Base-by-base conservation (phyloP, 2,329 filamentous ascomycete species). In the Aspergillus ibericus region DNA sequence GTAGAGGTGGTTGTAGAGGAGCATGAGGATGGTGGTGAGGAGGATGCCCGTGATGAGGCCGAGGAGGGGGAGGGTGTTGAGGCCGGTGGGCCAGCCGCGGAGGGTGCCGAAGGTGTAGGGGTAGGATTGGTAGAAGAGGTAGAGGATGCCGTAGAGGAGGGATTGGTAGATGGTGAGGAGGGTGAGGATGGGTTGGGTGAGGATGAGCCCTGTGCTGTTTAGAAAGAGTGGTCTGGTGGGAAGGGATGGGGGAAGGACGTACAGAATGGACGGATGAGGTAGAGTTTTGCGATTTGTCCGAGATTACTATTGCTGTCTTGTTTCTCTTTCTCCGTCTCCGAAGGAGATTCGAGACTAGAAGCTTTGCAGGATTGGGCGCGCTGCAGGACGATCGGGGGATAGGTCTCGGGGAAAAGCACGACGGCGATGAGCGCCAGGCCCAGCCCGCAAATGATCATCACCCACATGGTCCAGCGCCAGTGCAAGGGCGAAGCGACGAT, bases 391-490 rank as follows among this genome's bases (percentile, higher is more conserved):
- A 20, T 18, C 4, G 51, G 36, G 9, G 35, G 12, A 20, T 53
- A 44, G 13, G 36, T 53, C 25, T 53, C 51, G 4, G 51, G 51
- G 16, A 18, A 42, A 4, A 18, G 7, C 10, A 53, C 15, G 1
- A 18, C 36, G 16, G 2, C 27, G 5, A 53, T 25, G 10, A 34
- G 10, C 18, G 22, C 27, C 1, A n/a, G 9, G 4, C 13, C 38
- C 15, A 53, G 36, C 4, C 51, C 51, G 10, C 16, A 18, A n/a
- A 53, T 53, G 16, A 53, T 32, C 9, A 53, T 25, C 18, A 46
- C 35, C 51, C 51, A 42, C 36, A 57, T 35, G 16, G 25, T 57
- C 55, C 48, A 57, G 1, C 48, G 16, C 55, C 55, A 53, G 16
- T 38, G 16, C 16, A 51, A 29, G 5, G 29, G n/a, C 1, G 32